Evolutionary conservation across 2,329 filamentous ascomycete species (phyloP).

Genomic region (Bipolaris cookei): DNA sequence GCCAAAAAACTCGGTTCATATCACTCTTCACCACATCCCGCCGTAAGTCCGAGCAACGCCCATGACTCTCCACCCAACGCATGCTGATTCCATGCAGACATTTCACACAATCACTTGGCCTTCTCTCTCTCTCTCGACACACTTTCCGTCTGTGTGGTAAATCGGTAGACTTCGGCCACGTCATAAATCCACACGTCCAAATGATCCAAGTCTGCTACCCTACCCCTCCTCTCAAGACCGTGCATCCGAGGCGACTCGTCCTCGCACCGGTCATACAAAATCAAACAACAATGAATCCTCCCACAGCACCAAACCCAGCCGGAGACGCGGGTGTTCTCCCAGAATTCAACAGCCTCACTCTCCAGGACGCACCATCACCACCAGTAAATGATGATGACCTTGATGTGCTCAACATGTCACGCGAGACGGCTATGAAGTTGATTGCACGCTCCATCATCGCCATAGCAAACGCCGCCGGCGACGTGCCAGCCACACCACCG

Average conservation of each 20-base stretch:
- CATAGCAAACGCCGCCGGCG: slow-evolving; percentile 74
- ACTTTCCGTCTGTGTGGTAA: slow-evolving; percentile 9
- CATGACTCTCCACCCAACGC: neutral
- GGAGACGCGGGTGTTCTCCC: slow-evolving; percentile 51
- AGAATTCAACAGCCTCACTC: slow-evolving; percentile 39
- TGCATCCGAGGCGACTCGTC: slow-evolving; percentile 38
- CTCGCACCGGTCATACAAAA: slow-evolving; percentile 32
- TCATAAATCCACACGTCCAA: slow-evolving; percentile 24
- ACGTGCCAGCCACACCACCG: slow-evolving; percentile 81
- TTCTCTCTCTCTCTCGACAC: slow-evolving; percentile 7
- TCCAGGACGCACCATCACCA: slow-evolving; percentile 48
- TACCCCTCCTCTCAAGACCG: slow-evolving; percentile 37
- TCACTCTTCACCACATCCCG: slow-evolving; percentile 7
- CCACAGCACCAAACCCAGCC: slow-evolving; percentile 50
- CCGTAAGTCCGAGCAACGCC: slow-evolving; percentile 12
- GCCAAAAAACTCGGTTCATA: slow-evolving; percentile 1
- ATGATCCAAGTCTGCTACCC: slow-evolving; percentile 46
- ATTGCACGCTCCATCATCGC: slow-evolving; percentile 67
- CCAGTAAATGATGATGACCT: slow-evolving; percentile 55
- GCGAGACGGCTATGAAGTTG: slow-evolving; percentile 77
- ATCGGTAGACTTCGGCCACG: slow-evolving; percentile 36
- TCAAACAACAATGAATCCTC: slow-evolving; percentile 38
- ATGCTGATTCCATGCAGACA: slow-evolving; percentile 11
- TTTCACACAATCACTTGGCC: slow-evolving; percentile 3
- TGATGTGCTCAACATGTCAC: slow-evolving; percentile 75